Conservation (phyloP, 2,329 filamentous ascomycete species). For the Esteya vermicola region DNA sequence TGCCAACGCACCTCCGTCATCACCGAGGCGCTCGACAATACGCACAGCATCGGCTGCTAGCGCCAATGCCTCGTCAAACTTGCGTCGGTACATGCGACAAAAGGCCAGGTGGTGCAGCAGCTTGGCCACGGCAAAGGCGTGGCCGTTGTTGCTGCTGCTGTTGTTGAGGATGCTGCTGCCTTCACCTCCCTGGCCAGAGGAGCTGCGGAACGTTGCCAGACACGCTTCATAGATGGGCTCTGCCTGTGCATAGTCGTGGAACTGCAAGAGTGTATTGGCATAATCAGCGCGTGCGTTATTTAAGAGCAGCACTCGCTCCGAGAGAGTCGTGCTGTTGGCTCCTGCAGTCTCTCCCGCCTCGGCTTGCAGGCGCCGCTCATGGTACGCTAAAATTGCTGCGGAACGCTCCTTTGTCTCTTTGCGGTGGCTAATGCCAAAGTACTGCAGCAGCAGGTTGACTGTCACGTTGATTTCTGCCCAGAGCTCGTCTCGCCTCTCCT, state of each 20-base stretch:
- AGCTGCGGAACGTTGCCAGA: conserved; percentile 5
- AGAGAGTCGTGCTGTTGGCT: background rate
- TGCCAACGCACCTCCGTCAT: conserved; percentile 7
- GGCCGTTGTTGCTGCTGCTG: background rate
- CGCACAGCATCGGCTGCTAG: conserved; percentile 2
- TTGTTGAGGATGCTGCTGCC: no score
- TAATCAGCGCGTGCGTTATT: conserved; percentile 9
- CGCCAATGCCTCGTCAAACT: conserved; percentile 5
- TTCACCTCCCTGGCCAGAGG: no score
- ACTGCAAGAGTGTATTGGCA: conserved; percentile 10
- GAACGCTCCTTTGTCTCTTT: conserved; percentile 8
- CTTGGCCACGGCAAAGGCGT: conserved; percentile 8
- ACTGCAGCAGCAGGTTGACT: conserved; percentile 8
- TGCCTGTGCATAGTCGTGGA: conserved; percentile 7
- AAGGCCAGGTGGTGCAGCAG: conserved; percentile 10
- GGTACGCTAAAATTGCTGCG: conserved; percentile 5
- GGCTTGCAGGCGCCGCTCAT: conserved; percentile 1
- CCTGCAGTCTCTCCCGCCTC: background rate
- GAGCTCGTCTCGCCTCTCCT: background rate
- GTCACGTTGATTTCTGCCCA: conserved; percentile 8
- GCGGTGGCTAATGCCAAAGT: conserved; percentile 9
- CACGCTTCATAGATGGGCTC: conserved; percentile 8
- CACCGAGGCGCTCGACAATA: conserved; percentile 6
- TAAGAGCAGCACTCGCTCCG: conserved; percentile 3
- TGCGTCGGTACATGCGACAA: conserved; percentile 8